Evolutionary conservation across 768 basidiomycete species (phyloP).

Genomic region (Trametes villosa): DNA sequence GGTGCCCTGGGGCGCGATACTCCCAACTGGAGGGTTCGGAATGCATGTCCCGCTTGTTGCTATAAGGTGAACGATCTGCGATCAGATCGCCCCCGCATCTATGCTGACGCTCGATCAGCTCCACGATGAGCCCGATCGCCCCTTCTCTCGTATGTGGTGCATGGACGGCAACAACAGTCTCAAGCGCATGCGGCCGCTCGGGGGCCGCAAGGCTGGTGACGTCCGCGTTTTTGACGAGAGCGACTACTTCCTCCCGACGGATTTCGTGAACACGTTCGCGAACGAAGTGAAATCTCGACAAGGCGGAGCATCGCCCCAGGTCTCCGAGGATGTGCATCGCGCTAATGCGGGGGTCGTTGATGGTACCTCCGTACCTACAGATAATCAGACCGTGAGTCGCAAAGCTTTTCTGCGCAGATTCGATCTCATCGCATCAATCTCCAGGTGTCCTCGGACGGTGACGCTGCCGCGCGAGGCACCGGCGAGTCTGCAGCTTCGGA

Average conservation of each 20-base stretch:
- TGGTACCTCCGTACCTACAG: no score
- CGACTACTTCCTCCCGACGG: conserved; percentile 32
- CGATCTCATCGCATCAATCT: no score
- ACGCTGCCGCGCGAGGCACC: no score
- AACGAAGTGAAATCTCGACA: conserved; percentile 31
- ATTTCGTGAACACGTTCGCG: conserved; percentile 37
- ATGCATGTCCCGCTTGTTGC: conserved; percentile 43
- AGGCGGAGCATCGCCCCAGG: conserved; percentile 10
- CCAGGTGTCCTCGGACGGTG: no score
- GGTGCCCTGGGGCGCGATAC: conserved; percentile 32
- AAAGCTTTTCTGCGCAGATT: no score
- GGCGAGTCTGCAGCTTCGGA: no score
- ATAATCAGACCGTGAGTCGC: no score
- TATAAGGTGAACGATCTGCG: conserved; percentile 34
- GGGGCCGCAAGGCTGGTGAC: conserved; percentile 23
- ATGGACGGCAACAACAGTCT: conserved; percentile 27
- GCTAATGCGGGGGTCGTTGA: no score
- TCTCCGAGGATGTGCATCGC: background rate
- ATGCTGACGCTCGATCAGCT: conserved; percentile 22
- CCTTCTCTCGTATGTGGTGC: conserved; percentile 8
- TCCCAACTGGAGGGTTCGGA: conserved; percentile 38
- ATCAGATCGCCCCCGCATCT: background rate
- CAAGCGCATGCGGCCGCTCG: conserved; percentile 31
- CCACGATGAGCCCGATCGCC: conserved; percentile 33
- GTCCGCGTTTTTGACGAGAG: conserved; percentile 24